Evolutionary conservation across 2,329 filamentous ascomycete species (phyloP).

Genomic region (Tolypocladium sp.): DNA sequence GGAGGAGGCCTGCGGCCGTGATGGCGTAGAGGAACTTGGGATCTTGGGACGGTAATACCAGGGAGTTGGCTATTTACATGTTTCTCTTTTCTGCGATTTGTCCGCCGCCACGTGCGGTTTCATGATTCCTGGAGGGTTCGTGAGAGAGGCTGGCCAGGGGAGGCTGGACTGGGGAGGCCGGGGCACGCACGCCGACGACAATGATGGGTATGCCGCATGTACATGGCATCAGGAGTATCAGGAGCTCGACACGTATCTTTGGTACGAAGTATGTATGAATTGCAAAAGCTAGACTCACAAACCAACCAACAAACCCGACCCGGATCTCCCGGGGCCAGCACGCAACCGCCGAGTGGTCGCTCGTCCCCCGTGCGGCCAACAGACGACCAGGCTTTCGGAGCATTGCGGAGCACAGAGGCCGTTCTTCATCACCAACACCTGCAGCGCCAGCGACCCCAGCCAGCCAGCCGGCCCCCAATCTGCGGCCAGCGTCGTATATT

Average conservation of each 20-base stretch:
- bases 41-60: neutral
- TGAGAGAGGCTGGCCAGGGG: neutral
- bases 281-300: neutral
- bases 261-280: neutral
- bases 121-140: neutral
- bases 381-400: neutral
- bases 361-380: neutral
- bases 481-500: neutral
- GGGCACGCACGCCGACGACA: neutral
- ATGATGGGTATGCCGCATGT: neutral
- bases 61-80: neutral
- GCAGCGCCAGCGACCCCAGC: neutral
- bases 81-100: neutral
- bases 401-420: neutral
- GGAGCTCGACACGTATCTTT: neutral
- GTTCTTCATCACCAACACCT: neutral
- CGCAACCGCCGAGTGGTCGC: neutral
- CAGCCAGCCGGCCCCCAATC: neutral
- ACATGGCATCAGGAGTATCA: neutral
- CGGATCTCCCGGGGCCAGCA: neutral
- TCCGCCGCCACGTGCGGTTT: neutral
- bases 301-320: neutral
- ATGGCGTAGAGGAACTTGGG: constrained; percentile 11
- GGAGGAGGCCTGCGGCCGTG: constrained; percentile 18
- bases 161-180: too few relatives aligned